These are phyloP conservation scores for Fusarium floridanum DNA, from an alignment of 2,329 filamentous ascomycete species.

Conservation along the genomic window DNA sequence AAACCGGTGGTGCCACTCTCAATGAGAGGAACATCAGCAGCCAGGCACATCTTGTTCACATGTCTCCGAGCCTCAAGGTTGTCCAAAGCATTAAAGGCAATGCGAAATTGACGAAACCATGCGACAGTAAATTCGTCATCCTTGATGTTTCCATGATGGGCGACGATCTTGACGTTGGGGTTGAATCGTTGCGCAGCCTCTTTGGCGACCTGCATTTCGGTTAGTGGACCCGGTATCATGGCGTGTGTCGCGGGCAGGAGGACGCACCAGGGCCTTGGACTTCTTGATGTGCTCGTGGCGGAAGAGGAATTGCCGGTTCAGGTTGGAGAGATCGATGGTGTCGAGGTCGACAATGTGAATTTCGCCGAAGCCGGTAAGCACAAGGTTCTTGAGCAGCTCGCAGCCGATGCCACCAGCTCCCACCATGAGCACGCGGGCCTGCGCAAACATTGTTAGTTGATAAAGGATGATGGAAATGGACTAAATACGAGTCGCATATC, in stretches of 20 bases:
- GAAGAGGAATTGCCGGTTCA: conserved; percentile 98
- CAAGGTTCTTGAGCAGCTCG: conserved; percentile 96
- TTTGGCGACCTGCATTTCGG: conserved; percentile 79
- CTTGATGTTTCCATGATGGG: conserved; percentile 96
- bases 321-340: conserved; percentile 96
- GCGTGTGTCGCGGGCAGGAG: conserved; percentile 9
- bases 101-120: conserved; percentile 85
- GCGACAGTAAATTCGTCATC: conserved; percentile 85
- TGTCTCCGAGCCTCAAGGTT: conserved; percentile 94
- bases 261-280: conserved; percentile 86
- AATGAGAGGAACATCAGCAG: conserved; percentile 88
- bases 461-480: conserved; percentile 1
- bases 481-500: conserved; percentile 11
- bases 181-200: conserved; percentile 93
- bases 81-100: conserved; percentile 97
- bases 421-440: conserved; percentile 93
- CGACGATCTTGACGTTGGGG: conserved; percentile 85
- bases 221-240: conserved; percentile 35
- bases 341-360: conserved; percentile 97
- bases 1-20: conserved; percentile 98
- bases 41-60: conserved; percentile 97
- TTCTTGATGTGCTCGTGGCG: conserved; percentile 98
- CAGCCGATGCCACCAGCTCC: conserved; percentile 98
- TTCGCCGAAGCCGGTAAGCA: conserved; percentile 90
- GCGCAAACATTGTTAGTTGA: conserved; percentile 37